Base-by-base conservation (phyloP, 2,329 filamentous ascomycete genomes). In the Apiospora rasikravindrae region DNA sequence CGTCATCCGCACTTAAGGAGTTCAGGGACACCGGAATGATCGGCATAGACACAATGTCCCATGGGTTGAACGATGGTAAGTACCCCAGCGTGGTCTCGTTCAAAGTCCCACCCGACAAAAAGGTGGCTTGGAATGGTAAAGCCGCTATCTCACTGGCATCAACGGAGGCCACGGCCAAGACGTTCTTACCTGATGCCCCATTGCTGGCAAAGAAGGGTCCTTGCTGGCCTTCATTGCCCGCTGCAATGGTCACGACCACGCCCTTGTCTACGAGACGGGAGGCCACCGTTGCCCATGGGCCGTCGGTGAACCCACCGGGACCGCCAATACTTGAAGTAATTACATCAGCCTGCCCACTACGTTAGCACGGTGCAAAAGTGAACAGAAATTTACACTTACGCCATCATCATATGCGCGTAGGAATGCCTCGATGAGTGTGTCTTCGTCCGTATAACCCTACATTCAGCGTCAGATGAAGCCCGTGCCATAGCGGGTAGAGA, bases 171-270 rank as follows among this genome's bases (percentile, higher is more conserved):
- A 86, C 81, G 7, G 83, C 80, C 14, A 84, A 81, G 4, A 84
- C 83, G n/a, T 82, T 78, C 49, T 78, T 79, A 6, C 82, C 84
- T 13, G 82, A 80, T 2, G 83, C 80, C 4, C 84, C 84, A 14
- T 79, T 81, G 49, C 79, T 80, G 13, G 81, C 79, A 33, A 83
- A 85, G 77, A 88, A 88, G 0, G 86, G 81, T 0, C 87, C 87
- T 16, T 79, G 77, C 19, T 79, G 78, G 33, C 87, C 87, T 24
- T 85, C 83, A 70, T 89, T 89, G 16, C 87, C 87, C 10, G 84
- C 86, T 1, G 86, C 84, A 40, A 88, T 83, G n/a, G 84, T 83
- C n/a, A 87, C 82, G 10, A 87, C 83, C 0, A 88, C 80, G 13
- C 87, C 86, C 22, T 82, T 77, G 8, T 84, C 81, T 11, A 81